A percentile compares a stretch with the other conserved stretches of the same genome.
phyloP scores from a whole-genome alignment of 2,329 filamentous ascomycete species.

The Monilinia aucupariae region DNA sequence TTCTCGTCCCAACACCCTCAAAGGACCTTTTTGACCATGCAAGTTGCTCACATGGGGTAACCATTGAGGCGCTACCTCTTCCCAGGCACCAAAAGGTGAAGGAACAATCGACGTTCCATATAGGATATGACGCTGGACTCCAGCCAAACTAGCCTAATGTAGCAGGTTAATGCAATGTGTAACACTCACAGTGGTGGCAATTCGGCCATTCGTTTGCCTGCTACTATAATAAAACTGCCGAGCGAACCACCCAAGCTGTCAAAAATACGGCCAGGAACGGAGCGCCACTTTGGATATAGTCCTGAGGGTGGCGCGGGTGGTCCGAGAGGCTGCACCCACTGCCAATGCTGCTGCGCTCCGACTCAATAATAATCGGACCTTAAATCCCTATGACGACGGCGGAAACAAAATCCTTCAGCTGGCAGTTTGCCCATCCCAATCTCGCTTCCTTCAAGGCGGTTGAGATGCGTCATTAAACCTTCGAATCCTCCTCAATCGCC shows the following conservation, averaged over 20 bases:
- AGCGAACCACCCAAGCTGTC: conserved; percentile 1
- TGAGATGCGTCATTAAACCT: not conserved
- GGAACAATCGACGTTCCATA: not conserved
- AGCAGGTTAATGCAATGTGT: not conserved
- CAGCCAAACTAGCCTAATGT: not conserved
- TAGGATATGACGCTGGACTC: not conserved
- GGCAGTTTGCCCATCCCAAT: not conserved
- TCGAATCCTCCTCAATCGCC: not conserved
- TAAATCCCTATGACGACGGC: not conserved
- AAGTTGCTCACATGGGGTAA: not conserved
- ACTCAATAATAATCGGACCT: not conserved
- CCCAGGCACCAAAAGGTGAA: not conserved
- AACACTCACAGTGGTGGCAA: not conserved
- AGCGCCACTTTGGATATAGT: not conserved
- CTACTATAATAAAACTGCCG: not conserved
- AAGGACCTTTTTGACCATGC: not conserved
- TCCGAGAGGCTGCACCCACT: not conserved
- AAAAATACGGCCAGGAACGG: not conserved
- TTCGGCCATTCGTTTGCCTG: not conserved
- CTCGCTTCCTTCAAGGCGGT: not conserved
- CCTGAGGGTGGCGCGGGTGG: not conserved
- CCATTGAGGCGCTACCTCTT: not conserved
- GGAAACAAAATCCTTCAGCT: not conserved
- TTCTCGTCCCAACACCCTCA: not conserved
- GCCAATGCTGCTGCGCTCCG: not conserved